Percentiles rank a stretch among this genome's conserved stretches.
Evolutionary conservation across 768 basidiomycete species (phyloP).

Genomic region (Mrakia gelida): DNA sequence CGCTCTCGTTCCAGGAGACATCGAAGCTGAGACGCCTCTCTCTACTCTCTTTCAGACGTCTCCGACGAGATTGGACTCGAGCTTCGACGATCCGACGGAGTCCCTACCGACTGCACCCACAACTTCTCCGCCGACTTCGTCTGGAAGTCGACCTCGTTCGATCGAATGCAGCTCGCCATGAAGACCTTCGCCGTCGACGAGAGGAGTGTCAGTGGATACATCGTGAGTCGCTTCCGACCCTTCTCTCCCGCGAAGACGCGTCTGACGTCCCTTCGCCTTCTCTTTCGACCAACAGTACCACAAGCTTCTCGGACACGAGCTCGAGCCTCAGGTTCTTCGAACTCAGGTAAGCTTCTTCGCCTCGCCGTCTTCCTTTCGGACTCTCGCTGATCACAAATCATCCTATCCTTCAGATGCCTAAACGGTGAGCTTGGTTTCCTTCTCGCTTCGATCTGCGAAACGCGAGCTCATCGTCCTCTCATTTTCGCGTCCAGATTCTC

Average conservation of each 20-base stretch:
- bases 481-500: constrained; percentile 57
- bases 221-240: constrained; percentile 54
- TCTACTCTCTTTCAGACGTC: constrained; percentile 59
- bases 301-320: constrained; percentile 94
- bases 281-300: constrained; percentile 63
- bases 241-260: background rate
- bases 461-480: background rate
- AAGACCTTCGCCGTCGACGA: constrained; percentile 99
- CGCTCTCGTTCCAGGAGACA: background rate
- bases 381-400: too few relatives aligned
- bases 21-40: background rate
- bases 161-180: constrained; percentile 99
- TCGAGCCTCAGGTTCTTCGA: constrained; percentile 76
- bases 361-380: too few relatives aligned
- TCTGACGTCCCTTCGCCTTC: background rate
- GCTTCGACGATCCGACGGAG: constrained; percentile 80
- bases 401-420: constrained; percentile 29
- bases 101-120: constrained; percentile 88
- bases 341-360: constrained; percentile 32
- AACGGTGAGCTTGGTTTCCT: constrained; percentile 15
- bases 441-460: background rate
- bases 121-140: constrained; percentile 98
- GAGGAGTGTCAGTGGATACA: constrained; percentile 98
- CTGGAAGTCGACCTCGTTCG: constrained; percentile 99
- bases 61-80: constrained; percentile 98